A percentile compares a stretch with the other conserved stretches of the same genome.
These are phyloP conservation scores for Trichoderma citrinoviride DNA, from an alignment of 2,329 filamentous ascomycete species.

Conservation along the genomic window DNA sequence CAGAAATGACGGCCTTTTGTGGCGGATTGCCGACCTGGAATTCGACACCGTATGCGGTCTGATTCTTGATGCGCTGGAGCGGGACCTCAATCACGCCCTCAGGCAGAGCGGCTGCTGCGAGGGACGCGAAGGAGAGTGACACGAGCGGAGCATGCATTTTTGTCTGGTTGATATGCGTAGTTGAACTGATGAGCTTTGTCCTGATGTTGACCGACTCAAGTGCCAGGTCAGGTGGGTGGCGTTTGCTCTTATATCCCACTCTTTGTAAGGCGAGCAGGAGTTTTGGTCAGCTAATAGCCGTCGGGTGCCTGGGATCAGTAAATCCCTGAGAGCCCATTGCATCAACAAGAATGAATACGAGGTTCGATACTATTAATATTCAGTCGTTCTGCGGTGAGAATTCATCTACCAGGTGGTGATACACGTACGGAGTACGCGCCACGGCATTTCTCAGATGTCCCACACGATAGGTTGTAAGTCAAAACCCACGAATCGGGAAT, in stretches of 20 bases:
- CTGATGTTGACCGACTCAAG: not conserved
- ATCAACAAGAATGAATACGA: not conserved
- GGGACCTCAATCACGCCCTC: slow-evolving; percentile 21
- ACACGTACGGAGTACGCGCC: too few species aligned
- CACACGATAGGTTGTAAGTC: not conserved
- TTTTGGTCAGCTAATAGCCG: not conserved
- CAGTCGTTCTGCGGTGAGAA: not conserved
- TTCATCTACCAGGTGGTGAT: too few species aligned
- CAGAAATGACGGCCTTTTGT: slow-evolving; percentile 16
- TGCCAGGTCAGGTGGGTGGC: not conserved
- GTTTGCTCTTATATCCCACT: not conserved
- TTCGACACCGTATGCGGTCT: slow-evolving; percentile 23
- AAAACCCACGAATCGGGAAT: not conserved
- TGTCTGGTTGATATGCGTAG: too few species aligned
- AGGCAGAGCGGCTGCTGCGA: slow-evolving; percentile 1
- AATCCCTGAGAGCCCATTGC: too few species aligned
- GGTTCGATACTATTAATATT: not conserved
- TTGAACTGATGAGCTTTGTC: not conserved
- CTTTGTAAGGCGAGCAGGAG: not conserved
- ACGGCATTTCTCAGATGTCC: not conserved
- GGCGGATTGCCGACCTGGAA: slow-evolving; percentile 20
- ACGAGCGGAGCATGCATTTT: slow-evolving; percentile 1
- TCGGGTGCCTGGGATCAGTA: too few species aligned
- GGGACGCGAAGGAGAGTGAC: slow-evolving; percentile 1
- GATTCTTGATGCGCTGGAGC: slow-evolving; percentile 21